phyloP scores from a whole-genome alignment of 1,284 basidiomycete species.

The Pascua guehoae region DNA sequence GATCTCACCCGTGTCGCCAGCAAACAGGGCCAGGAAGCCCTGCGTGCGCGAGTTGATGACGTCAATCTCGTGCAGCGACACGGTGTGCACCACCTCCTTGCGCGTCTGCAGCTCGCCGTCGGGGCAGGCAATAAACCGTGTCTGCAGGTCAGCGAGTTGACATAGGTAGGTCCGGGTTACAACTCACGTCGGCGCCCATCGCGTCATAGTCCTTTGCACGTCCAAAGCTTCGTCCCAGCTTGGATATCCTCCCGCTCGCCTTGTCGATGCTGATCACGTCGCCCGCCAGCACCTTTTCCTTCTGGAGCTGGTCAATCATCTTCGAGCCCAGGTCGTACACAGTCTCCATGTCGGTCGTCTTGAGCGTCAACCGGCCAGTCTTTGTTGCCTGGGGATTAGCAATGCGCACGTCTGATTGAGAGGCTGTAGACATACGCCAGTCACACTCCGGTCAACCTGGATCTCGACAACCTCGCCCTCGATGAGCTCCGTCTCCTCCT shows the following conservation, averaged over 20 bases:
- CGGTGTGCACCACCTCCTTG: slow-evolving; percentile 94
- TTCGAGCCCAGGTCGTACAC: slow-evolving; percentile 98
- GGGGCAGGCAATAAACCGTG: slow-evolving; percentile 95
- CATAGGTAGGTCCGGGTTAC: neutral
- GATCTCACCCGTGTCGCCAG: slow-evolving; percentile 95
- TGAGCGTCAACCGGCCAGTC: slow-evolving; percentile 95
- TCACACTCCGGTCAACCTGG: slow-evolving; percentile 93
- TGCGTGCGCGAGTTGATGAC: slow-evolving; percentile 98
- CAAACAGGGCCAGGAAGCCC: slow-evolving; percentile 64
- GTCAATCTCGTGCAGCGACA: slow-evolving; percentile 97
- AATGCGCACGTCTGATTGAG: neutral
- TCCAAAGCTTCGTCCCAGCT: slow-evolving; percentile 92
- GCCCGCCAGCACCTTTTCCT: slow-evolving; percentile 94
- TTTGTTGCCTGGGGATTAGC: slow-evolving; percentile 72
- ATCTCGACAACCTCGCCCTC: slow-evolving; percentile 99
- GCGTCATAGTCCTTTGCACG: slow-evolving; percentile 97
- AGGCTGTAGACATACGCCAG: slow-evolving; percentile 65
- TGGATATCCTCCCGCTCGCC: slow-evolving; percentile 92
- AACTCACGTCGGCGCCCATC: slow-evolving; percentile 90
- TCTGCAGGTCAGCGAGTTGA: slow-evolving; percentile 54
- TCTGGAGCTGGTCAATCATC: slow-evolving; percentile 96
- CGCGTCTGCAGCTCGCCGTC: slow-evolving; percentile 97
- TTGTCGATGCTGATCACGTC: slow-evolving; percentile 98
- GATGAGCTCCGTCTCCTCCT: slow-evolving; percentile 95
- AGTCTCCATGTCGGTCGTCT: slow-evolving; percentile 99